Percentiles rank a stretch among this genome's conserved stretches.
These are phyloP conservation scores for Piromyces sp. DNA, from an alignment of 192 early-diverging fungal species.

Conservation along the genomic window DNA sequence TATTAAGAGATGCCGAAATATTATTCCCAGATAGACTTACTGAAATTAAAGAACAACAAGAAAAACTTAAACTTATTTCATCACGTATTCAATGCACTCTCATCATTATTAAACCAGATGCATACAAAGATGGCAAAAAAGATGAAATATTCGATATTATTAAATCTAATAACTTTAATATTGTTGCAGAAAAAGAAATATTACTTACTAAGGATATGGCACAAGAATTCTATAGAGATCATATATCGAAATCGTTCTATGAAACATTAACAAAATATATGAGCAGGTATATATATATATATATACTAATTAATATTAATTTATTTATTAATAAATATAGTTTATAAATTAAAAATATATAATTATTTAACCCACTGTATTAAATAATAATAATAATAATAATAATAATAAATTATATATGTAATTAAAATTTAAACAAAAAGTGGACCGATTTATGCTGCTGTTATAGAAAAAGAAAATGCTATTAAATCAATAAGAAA, in stretches of 20 bases:
- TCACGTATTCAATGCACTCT: background rate
- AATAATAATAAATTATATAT: no score
- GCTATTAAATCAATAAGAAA: conserved; percentile 27
- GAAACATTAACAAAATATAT: background rate
- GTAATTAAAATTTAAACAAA: background rate
- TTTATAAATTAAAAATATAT: no score
- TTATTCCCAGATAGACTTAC: background rate
- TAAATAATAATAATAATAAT: no score
- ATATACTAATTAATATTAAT: no score
- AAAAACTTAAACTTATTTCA: background rate
- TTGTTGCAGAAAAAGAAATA: background rate
- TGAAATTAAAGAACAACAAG: background rate
- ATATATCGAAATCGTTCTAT: background rate
- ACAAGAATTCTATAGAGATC: background rate
- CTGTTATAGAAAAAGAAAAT: conserved; percentile 25
- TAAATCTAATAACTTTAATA: background rate
- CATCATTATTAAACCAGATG: background rate
- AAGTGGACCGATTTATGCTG: conserved; percentile 27
- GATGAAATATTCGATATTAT: background rate
- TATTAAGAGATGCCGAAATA: background rate
- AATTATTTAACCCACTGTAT: no score
- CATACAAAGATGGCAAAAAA: background rate
- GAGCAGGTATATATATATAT: background rate
- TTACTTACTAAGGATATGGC: background rate
- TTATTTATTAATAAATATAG: no score